Base-by-base conservation (phyloP, 768 basidiomycete genomes). In the Mycena filopes region DNA sequence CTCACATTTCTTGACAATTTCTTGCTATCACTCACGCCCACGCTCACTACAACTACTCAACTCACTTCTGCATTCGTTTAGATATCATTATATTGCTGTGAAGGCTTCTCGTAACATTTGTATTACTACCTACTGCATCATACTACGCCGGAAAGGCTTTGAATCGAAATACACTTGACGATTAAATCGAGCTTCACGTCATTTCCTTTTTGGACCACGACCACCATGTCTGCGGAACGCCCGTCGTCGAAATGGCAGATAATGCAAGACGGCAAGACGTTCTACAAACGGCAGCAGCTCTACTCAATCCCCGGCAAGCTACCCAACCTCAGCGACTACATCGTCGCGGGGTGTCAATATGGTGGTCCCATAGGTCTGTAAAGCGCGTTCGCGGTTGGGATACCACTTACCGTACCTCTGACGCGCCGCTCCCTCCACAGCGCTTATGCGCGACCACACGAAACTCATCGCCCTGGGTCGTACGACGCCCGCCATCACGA, bases 231-330 rank as follows among this genome's bases (percentile, higher is more conserved):
- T 42, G 43, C 38, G 26, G 89, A 91, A 54, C 93, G 94, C 71
- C 92, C 94, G 2, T 93, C 93, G 3, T 77, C 88, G 31, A 85
- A 87, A 77, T 99, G 97, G 97, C 90, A 96, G 76, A 87, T 96
- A 45, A 94, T 98, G 90, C 87, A 90, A 75, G 88, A 92, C 72
- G 92, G 92, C 26, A 89, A 83, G 71, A 92, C 91, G 33, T 99
- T 98, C 81, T 98, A 98, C 74, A 82, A 91, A 73, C 84, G 91
- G 58, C 89, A 95, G 70, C 91, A 92, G 66, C 82, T 95, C 25
- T 99, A 98, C 74, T 87, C 91, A 1, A 87, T 94, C 59, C 82
- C 88, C 15, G 95, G 91, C 70, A 92, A 91, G 71, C 80, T 94
- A 7, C 90, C 90, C 4, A 87, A 93, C 75, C 79, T 99, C 29